Evolutionary conservation across 805 yeast genomes (phyloP).

Genomic region (Suhomyces sp.): DNA sequence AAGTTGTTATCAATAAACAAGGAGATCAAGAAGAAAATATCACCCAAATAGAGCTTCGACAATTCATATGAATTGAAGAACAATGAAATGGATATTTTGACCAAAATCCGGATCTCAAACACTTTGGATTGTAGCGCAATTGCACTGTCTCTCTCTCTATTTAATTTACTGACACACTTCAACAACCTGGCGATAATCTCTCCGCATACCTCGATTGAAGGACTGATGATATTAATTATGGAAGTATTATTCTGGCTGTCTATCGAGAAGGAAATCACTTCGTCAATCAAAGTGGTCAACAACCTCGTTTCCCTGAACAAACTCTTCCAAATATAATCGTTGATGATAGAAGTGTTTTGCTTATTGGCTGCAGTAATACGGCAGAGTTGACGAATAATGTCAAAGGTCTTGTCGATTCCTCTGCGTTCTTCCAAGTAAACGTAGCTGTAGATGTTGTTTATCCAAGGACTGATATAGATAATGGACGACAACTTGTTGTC

Average conservation of each 20-base stretch:
- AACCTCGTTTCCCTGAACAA: constrained; percentile 61
- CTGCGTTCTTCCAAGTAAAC: constrained; percentile 54
- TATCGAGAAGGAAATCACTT: constrained; percentile 67
- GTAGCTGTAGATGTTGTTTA: constrained; percentile 57
- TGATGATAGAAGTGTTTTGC: constrained; percentile 49
- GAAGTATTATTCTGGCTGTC: constrained; percentile 76
- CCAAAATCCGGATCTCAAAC: constrained; percentile 68
- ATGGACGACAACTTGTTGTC: constrained; percentile 42
- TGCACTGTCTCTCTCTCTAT: constrained; percentile 34
- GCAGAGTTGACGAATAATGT: constrained; percentile 60
- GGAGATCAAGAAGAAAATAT: constrained; percentile 64
- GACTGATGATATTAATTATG: constrained; percentile 61
- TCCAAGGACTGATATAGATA: constrained; percentile 69
- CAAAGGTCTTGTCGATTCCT: constrained; percentile 61
- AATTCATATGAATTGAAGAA: constrained; percentile 67
- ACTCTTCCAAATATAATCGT: constrained; percentile 64
- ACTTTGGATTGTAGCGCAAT: constrained; percentile 48
- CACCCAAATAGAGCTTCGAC: constrained; percentile 66
- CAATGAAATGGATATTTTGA: constrained; percentile 58
- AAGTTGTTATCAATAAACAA: constrained; percentile 47
- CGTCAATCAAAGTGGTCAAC: constrained; percentile 61
- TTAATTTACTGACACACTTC: constrained; percentile 50
- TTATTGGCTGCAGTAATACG: constrained; percentile 51
- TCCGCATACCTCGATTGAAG: constrained; percentile 72
- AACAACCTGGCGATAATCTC: constrained; percentile 57